These are phyloP conservation scores for Ustilago esculenta DNA, from an alignment of 1,284 basidiomycete genomes.

Conservation along the genomic window DNA sequence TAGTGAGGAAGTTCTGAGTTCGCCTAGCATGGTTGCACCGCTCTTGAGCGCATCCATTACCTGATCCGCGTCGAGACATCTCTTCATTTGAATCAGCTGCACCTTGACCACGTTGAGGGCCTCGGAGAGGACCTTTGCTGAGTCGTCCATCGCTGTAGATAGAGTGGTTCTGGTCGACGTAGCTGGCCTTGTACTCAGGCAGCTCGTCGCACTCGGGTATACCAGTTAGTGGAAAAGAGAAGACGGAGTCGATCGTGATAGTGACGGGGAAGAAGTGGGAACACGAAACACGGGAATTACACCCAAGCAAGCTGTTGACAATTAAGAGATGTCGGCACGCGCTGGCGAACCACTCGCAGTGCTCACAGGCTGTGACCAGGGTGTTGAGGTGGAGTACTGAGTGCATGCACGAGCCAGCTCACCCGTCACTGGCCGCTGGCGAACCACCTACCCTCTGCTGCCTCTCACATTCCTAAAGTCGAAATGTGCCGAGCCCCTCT, in stretches of 20 bases:
- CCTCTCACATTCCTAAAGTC: not conserved
- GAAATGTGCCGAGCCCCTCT: too few relatives aligned
- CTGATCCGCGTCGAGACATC: constrained; percentile 63
- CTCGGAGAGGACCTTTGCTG: constrained; percentile 62
- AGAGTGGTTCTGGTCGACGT: constrained; percentile 7
- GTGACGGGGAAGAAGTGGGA: too few relatives aligned
- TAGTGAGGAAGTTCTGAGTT: constrained; percentile 62
- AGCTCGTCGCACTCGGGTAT: constrained; percentile 11
- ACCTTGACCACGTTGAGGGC: constrained; percentile 65
- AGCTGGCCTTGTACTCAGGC: constrained; percentile 17
- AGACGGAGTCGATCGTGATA: too few relatives aligned
- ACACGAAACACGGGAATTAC: too few relatives aligned
- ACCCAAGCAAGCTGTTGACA: too few relatives aligned
- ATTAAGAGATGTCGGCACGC: constrained; percentile 6
- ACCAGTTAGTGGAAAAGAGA: too few relatives aligned
- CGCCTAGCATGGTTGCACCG: constrained; percentile 64
- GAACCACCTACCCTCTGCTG: not conserved
- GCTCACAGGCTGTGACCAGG: too few relatives aligned
- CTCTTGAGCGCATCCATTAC: constrained; percentile 67
- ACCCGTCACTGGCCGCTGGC: too few relatives aligned
- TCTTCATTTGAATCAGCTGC: constrained; percentile 65
- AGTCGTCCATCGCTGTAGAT: constrained; percentile 61
- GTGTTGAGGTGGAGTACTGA: constrained; percentile 12
- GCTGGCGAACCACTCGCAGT: not conserved
- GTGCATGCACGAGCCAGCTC: constrained; percentile 7